Percentiles rank a stretch among this genome's conserved stretches.
Evolutionary conservation across 257 asterid genomes (phyloP).

Genomic region (Solanum neorickii): DNA sequence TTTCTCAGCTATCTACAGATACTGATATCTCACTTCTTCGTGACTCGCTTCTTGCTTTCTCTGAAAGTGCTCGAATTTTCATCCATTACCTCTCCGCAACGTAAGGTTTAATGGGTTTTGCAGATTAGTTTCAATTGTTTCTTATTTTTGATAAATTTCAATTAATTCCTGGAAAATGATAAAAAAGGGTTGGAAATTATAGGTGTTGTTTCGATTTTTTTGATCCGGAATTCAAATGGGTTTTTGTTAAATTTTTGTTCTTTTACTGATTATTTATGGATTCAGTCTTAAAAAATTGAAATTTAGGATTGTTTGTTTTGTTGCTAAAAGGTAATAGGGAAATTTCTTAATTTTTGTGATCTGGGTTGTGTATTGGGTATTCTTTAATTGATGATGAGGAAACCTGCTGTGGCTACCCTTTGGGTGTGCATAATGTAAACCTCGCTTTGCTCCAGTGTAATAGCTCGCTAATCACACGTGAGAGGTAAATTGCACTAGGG

Average conservation of each 20-base stretch:
- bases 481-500: background rate
- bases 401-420: background rate
- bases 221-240: background rate
- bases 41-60: constrained; percentile 73
- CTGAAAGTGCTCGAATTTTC: constrained; percentile 75
- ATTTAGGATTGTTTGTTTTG: background rate
- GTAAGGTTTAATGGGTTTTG: constrained; percentile 19
- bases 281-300: background rate
- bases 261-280: background rate
- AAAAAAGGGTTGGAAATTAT: background rate
- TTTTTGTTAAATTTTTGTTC: too few relatives aligned
- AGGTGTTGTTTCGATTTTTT: background rate
- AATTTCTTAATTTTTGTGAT: background rate
- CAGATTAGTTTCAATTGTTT: background rate
- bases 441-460: background rate
- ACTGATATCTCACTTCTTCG: constrained; percentile 59
- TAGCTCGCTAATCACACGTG: background rate
- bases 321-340: background rate
- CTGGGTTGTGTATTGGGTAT: background rate
- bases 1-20: constrained; percentile 59
- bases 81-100: constrained; percentile 82
- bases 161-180: background rate
- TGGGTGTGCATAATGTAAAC: background rate
- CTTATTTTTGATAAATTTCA: background rate
- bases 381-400: background rate